phyloP scores from a whole-genome alignment of 768 basidiomycete species.

The Tylopilus felleus region DNA sequence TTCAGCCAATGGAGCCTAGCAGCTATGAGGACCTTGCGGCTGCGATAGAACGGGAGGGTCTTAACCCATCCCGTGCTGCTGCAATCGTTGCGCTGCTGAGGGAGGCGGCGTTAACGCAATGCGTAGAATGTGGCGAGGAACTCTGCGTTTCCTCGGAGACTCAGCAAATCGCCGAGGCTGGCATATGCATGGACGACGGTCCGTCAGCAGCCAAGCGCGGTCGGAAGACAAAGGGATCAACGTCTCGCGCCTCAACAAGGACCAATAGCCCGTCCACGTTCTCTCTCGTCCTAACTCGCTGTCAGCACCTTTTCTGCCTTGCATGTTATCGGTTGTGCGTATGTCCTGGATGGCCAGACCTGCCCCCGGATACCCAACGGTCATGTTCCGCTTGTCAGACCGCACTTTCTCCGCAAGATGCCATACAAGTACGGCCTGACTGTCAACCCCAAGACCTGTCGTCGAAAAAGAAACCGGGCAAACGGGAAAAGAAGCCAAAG shows the following conservation, averaged over 20 bases:
- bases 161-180: slow-evolving; percentile 39
- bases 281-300: slow-evolving; percentile 79
- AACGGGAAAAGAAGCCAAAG: slow-evolving; percentile 65
- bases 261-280: slow-evolving; percentile 65
- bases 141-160: slow-evolving; percentile 52
- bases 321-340: slow-evolving; percentile 81
- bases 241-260: slow-evolving; percentile 70
- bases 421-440: slow-evolving; percentile 76
- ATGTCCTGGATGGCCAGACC: slow-evolving; percentile 77
- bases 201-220: slow-evolving; percentile 48
- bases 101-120: slow-evolving; percentile 85
- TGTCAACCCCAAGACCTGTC: slow-evolving; percentile 37
- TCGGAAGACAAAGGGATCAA: slow-evolving; percentile 49
- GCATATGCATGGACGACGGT: slow-evolving; percentile 48
- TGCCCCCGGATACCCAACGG: slow-evolving; percentile 50
- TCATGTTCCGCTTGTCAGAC: slow-evolving; percentile 79
- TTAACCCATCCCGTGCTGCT: slow-evolving; percentile 68
- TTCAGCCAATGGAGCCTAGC: slow-evolving; percentile 44
- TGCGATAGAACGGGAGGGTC: slow-evolving; percentile 73
- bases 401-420: slow-evolving; percentile 65
- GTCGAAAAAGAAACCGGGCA: slow-evolving; percentile 60
- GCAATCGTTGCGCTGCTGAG: slow-evolving; percentile 84
- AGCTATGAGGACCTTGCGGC: slow-evolving; percentile 76
- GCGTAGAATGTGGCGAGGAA: slow-evolving; percentile 82
- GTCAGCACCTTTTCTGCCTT: slow-evolving; percentile 91